Conservation (phyloP, 2,329 filamentous ascomycete genomes). For the Neopestalotiopsis clavispora region DNA sequence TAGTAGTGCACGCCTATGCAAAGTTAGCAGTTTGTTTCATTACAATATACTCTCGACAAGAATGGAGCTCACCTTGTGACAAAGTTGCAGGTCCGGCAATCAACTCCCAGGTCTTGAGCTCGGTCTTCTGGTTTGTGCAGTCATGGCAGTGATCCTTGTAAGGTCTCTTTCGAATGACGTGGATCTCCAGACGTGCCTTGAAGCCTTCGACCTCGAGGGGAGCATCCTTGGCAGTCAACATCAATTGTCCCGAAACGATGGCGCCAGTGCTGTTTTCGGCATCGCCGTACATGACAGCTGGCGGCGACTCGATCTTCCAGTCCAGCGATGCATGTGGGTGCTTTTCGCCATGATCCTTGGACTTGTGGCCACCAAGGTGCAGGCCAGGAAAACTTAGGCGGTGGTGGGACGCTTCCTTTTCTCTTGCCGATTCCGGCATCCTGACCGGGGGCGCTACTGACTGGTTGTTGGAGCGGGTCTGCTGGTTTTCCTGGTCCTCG, state of each 20-base stretch:
- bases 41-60: neutral
- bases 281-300: slow-evolving; percentile 81
- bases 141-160: slow-evolving; percentile 79
- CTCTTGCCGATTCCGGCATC: slow-evolving; percentile 44
- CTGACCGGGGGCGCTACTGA: slow-evolving; percentile 31
- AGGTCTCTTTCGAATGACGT: slow-evolving; percentile 79
- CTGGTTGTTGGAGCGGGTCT: slow-evolving; percentile 23
- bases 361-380: slow-evolving; percentile 45
- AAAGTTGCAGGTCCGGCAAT: slow-evolving; percentile 61
- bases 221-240: slow-evolving; percentile 72
- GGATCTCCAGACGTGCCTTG: slow-evolving; percentile 72
- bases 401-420: slow-evolving; percentile 44
- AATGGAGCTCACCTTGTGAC: slow-evolving; percentile 47
- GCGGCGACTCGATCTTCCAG: slow-evolving; percentile 81
- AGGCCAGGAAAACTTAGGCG: slow-evolving; percentile 44
- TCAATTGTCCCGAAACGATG: slow-evolving; percentile 82
- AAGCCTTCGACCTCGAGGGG: slow-evolving; percentile 72
- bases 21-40: slow-evolving; percentile 24
- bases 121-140: slow-evolving; percentile 73
- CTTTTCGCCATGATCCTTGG: slow-evolving; percentile 43
- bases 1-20: slow-evolving; percentile 71
- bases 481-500: slow-evolving; percentile 29
- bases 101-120: slow-evolving; percentile 82
- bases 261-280: slow-evolving; percentile 80
- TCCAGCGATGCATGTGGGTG: slow-evolving; percentile 49